Conservation (phyloP, 2,329 filamentous ascomycete genomes). For the Trichoderma semiorbis region DNA sequence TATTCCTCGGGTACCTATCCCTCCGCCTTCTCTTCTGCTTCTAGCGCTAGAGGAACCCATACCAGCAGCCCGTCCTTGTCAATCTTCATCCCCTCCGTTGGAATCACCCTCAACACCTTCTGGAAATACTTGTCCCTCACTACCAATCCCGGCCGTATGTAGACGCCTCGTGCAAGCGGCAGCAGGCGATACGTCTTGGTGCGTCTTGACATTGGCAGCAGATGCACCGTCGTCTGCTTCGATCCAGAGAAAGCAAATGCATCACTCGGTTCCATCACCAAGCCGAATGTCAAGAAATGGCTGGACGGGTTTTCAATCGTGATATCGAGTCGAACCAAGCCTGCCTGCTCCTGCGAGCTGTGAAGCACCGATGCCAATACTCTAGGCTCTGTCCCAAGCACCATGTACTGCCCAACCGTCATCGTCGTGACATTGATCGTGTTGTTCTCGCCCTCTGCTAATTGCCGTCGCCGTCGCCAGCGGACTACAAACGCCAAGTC, state of each 20-base stretch:
- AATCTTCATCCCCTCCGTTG: conserved; percentile 68
- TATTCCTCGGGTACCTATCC: neutral
- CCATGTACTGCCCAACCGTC: conserved; percentile 72
- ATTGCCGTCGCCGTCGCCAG: conserved; percentile 60
- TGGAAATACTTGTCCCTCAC: conserved; percentile 92
- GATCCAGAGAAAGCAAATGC: conserved; percentile 90
- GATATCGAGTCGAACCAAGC: conserved; percentile 47
- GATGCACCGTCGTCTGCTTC: conserved; percentile 74
- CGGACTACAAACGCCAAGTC: conserved; percentile 71
- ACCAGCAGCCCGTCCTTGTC: conserved; percentile 62
- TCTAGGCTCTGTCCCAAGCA: conserved; percentile 81
- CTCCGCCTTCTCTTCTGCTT: conserved; percentile 9
- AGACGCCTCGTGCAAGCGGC: conserved; percentile 61
- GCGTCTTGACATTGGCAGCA: conserved; percentile 77
- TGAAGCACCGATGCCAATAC: conserved; percentile 64
- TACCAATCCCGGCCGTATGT: conserved; percentile 68
- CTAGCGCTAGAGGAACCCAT: conserved; percentile 49
- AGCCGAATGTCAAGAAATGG: conserved; percentile 90
- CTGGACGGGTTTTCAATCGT: conserved; percentile 91
- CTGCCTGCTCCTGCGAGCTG: conserved; percentile 30
- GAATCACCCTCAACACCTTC: conserved; percentile 77
- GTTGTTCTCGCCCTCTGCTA: conserved; percentile 25
- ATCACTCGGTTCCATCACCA: conserved; percentile 88
- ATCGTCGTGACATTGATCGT: conserved; percentile 62
- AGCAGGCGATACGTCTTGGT: conserved; percentile 71